Evolutionary conservation across 345 rosid species (phyloP).

Genomic region (Reutealis trisperma): DNA sequence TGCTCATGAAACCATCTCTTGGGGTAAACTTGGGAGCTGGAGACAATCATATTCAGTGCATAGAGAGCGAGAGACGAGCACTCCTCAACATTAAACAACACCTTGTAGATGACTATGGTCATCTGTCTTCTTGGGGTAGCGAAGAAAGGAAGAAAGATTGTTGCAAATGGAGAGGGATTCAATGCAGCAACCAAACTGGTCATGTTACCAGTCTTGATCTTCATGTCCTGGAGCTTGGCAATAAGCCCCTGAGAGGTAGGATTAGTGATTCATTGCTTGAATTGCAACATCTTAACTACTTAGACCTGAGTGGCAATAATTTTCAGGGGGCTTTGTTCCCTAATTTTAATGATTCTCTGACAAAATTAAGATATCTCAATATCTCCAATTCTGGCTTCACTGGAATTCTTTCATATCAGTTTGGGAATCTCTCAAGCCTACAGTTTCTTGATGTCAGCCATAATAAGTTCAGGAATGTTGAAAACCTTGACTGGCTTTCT

Average conservation of each 20-base stretch:
- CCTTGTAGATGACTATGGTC: conserved; percentile 19
- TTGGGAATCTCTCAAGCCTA: conserved; percentile 46
- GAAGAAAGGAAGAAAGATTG: conserved; percentile 25
- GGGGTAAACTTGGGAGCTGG: background rate
- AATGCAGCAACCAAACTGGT: conserved; percentile 14
- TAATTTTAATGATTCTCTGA: conserved; percentile 31
- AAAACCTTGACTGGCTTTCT: conserved; percentile 36
- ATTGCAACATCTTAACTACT: conserved; percentile 37
- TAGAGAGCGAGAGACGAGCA: conserved; percentile 28
- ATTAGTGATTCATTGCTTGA: conserved; percentile 37
- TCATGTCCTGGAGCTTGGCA: background rate
- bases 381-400: conserved; percentile 40
- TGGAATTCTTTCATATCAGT: conserved; percentile 33
- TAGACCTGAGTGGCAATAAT: conserved; percentile 44
- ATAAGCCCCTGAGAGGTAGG: conserved; percentile 36
- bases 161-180: conserved; percentile 37
- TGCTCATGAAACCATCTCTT: background rate
- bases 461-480: background rate
- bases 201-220: conserved; percentile 27
- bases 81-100: conserved; percentile 25
- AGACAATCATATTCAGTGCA: conserved; percentile 7
- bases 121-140: conserved; percentile 33
- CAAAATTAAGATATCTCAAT: conserved; percentile 35
- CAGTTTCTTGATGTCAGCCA: conserved; percentile 40
- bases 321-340: conserved; percentile 41